Conservation (phyloP, 148 eudicot genomes). For the Tetragonia tetragonoides region DNA sequence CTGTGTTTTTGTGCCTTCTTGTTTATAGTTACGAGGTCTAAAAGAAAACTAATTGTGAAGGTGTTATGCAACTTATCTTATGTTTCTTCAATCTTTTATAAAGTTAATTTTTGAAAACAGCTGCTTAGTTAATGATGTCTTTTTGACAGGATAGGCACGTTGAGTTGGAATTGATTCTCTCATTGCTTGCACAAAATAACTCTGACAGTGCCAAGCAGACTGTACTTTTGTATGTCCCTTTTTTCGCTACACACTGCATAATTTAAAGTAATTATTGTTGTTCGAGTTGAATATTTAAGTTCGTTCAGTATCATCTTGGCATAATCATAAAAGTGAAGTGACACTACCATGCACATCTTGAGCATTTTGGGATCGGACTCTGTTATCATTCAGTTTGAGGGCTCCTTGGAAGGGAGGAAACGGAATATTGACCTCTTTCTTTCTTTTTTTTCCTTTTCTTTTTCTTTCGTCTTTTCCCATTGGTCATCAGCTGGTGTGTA, state of each 20-base stretch:
- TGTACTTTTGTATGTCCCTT: not conserved
- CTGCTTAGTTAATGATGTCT: not conserved
- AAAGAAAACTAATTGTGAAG: not conserved
- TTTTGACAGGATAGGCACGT: slow-evolving; percentile 62
- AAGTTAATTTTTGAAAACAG: not conserved
- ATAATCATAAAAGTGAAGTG: too few relatives aligned
- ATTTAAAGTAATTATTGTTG: not conserved
- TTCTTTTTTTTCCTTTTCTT: too few relatives aligned
- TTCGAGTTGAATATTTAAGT: not conserved
- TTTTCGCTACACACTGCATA: not conserved
- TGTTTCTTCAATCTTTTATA: not conserved
- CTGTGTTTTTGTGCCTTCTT: not conserved
- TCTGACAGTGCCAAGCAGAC: not conserved
- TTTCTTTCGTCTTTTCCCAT: too few relatives aligned
- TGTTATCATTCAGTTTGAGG: too few relatives aligned
- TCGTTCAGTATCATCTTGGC: too few relatives aligned
- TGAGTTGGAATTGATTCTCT: slow-evolving; percentile 52
- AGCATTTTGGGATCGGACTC: too few relatives aligned
- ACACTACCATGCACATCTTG: too few relatives aligned
- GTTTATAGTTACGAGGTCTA: not conserved
- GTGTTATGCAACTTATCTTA: not conserved
- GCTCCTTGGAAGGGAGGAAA: too few relatives aligned
- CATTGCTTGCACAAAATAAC: slow-evolving; percentile 37
- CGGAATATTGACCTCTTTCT: too few relatives aligned
- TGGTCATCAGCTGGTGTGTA: too few relatives aligned